Evolutionary conservation across 139 green algal genomes (phyloP).

Genomic region (Eudorina sp.): DNA sequence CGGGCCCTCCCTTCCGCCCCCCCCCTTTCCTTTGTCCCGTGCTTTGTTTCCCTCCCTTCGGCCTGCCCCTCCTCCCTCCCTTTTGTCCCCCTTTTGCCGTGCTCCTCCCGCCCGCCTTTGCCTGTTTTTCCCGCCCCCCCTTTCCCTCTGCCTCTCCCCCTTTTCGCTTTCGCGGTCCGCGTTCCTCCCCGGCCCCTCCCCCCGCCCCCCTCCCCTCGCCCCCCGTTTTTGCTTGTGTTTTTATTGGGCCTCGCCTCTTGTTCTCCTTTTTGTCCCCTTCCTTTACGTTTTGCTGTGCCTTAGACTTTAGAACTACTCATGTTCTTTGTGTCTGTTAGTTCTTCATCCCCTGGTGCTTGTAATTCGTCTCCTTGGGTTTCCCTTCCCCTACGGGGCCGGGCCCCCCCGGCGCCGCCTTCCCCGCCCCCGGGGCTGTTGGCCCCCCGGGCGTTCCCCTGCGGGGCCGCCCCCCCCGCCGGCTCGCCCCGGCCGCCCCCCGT

Average conservation of each 20-base stretch:
- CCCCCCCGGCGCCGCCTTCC: background rate
- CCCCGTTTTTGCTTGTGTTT: background rate
- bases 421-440: too few relatives aligned
- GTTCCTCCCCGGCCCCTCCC: too few relatives aligned
- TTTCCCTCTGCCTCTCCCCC: background rate
- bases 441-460: background rate
- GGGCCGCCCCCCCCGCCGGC: too few relatives aligned
- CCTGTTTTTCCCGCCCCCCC: background rate
- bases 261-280: background rate
- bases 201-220: background rate
- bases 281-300: background rate
- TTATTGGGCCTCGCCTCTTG: background rate
- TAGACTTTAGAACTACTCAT: background rate
- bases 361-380: background rate
- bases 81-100: background rate
- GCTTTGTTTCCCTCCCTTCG: background rate
- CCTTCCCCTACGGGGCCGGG: background rate
- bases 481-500: background rate
- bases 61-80: background rate
- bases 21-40: background rate
- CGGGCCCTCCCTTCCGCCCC: background rate
- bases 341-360: background rate
- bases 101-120: background rate
- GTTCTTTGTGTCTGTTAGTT: background rate
- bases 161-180: background rate